A percentile compares a stretch with the other conserved stretches of the same genome.
Conservation (phyloP, 768 basidiomycete species). For the Chalciporus piperatus region DNA sequence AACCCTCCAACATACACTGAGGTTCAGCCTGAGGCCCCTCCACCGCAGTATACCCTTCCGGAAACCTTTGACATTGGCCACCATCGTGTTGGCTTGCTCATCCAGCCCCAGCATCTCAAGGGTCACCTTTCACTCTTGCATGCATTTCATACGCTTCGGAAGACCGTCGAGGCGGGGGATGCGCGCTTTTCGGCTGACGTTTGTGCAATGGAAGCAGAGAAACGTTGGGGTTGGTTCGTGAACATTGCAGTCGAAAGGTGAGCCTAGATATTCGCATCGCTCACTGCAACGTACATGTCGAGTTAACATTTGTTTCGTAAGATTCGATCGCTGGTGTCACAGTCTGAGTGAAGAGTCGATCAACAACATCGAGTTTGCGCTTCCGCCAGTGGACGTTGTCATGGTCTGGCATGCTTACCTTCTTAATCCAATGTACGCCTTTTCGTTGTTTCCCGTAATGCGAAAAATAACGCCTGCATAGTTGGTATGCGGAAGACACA, state of each 20-base stretch:
- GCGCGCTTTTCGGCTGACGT: constrained; percentile 10
- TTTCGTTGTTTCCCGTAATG: not conserved
- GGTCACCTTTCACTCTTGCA: constrained; percentile 30
- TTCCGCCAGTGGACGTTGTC: constrained; percentile 39
- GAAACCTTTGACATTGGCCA: constrained; percentile 13
- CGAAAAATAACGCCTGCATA: constrained; percentile 1
- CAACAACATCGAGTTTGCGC: not conserved
- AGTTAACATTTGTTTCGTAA: constrained; percentile 4
- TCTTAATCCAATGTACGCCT: constrained; percentile 34
- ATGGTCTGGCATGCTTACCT: constrained; percentile 43
- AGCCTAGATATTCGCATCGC: too few species aligned
- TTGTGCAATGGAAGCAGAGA: constrained; percentile 19
- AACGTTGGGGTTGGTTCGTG: constrained; percentile 40
- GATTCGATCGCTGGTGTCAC: constrained; percentile 36
- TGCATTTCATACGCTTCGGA: constrained; percentile 26
- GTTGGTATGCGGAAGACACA: constrained; percentile 28
- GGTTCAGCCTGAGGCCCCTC: not conserved
- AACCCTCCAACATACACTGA: too few species aligned
- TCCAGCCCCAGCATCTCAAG: constrained; percentile 26
- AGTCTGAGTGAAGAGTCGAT: not conserved
- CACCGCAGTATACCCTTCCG: constrained; percentile 14
- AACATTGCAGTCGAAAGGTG: constrained; percentile 36
- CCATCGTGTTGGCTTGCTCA: constrained; percentile 7
- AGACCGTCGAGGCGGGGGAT: constrained; percentile 18
- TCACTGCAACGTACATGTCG: too few species aligned